These are phyloP conservation scores for Chlamydomonas applanata DNA, from an alignment of 139 green algal species.

Conservation along the genomic window DNA sequence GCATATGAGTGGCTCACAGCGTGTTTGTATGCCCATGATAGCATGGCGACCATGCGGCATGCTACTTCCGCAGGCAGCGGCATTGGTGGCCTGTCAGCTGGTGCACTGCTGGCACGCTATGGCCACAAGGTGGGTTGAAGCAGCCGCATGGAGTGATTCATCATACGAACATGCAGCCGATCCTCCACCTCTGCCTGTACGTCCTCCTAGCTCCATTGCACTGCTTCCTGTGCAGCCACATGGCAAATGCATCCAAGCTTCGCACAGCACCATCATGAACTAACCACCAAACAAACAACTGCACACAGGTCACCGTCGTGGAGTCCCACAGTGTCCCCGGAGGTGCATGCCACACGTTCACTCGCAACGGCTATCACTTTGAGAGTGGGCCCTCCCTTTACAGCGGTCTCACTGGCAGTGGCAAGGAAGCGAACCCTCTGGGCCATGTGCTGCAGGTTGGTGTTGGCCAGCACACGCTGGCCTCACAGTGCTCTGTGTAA, in stretches of 20 bases:
- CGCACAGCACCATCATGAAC: background rate
- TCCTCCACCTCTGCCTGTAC: too few relatives aligned
- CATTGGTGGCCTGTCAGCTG: slow-evolving; percentile 85
- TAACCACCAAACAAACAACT: background rate
- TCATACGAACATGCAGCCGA: too few relatives aligned
- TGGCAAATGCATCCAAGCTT: too few relatives aligned
- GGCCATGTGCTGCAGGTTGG: slow-evolving; percentile 66
- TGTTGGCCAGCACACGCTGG: background rate
- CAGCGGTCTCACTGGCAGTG: slow-evolving; percentile 26
- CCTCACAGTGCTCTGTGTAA: background rate
- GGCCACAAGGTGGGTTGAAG: slow-evolving; percentile 64
- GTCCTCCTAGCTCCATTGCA: too few relatives aligned
- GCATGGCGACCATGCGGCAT: too few relatives aligned
- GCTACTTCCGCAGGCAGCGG: slow-evolving; percentile 36
- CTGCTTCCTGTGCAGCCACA: too few relatives aligned
- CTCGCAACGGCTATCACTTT: slow-evolving; percentile 80
- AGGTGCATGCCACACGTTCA: slow-evolving; percentile 84
- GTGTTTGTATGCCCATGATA: too few relatives aligned
- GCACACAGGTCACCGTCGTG: slow-evolving; percentile 62
- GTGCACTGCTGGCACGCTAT: slow-evolving; percentile 81
- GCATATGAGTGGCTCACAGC: background rate
- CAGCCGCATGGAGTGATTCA: too few relatives aligned
- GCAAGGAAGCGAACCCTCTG: slow-evolving; percentile 76
- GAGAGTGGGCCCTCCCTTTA: slow-evolving; percentile 70
- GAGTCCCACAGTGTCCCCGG: slow-evolving; percentile 83